phyloP scores from a whole-genome alignment of 495 filamentous ascomycete genomes.

The Xylaria palmicola region DNA sequence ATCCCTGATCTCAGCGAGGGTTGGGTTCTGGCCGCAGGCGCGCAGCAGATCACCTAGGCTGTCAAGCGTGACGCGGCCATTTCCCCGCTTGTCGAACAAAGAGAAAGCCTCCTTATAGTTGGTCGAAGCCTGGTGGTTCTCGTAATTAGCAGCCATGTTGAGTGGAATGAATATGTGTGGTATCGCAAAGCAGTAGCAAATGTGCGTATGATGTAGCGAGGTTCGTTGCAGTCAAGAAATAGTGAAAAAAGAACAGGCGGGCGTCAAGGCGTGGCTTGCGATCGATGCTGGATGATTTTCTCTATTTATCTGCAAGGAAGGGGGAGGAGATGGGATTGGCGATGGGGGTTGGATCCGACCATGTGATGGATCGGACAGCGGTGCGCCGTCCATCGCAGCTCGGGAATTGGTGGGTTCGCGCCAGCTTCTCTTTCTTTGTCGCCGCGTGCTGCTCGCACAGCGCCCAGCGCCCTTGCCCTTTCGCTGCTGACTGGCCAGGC shows the following conservation, averaged over 20 bases:
- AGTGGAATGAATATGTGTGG: not conserved
- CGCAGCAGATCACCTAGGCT: constrained; percentile 90
- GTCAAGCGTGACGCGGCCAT: constrained; percentile 80
- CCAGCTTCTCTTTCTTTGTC: not conserved
- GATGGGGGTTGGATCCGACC: not conserved
- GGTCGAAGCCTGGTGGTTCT: constrained; percentile 77
- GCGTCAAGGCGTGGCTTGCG: not conserved
- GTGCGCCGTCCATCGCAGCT: constrained; percentile 2
- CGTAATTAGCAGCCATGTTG: constrained; percentile 48
- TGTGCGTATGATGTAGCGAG: not conserved
- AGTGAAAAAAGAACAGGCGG: not conserved
- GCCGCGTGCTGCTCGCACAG: too few relatives aligned
- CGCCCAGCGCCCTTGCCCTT: not conserved
- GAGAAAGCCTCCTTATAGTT: constrained; percentile 99
- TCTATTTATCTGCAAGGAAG: constrained; percentile 1
- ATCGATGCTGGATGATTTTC: not conserved
- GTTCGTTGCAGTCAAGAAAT: not conserved
- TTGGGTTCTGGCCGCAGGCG: constrained; percentile 97
- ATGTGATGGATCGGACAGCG: constrained; percentile 7
- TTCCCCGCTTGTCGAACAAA: constrained; percentile 98
- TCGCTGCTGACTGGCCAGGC: not conserved
- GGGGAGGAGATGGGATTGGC: not conserved
- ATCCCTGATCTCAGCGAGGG: constrained; percentile 84
- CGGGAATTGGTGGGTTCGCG: constrained; percentile 2
- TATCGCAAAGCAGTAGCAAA: constrained; percentile 1